Conservation (phyloP, 768 basidiomycete species). For the Lepiota brunneoincarnata region DNA sequence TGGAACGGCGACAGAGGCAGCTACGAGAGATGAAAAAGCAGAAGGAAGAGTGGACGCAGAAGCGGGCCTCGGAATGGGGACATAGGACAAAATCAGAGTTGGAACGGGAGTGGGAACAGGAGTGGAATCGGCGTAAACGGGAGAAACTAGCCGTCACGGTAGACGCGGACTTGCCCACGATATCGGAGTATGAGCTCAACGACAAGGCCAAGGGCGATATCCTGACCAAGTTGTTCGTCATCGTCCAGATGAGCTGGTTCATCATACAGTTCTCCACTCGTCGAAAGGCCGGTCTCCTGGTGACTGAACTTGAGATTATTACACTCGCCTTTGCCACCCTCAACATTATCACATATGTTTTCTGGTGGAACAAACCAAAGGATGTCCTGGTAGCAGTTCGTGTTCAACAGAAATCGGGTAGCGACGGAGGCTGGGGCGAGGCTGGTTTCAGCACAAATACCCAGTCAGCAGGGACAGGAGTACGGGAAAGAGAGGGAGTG, state of each 20-base stretch:
- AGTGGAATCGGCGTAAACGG: too few relatives aligned
- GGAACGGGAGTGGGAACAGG: too few relatives aligned
- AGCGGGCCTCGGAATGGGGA: too few relatives aligned
- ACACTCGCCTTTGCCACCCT: slow-evolving; percentile 9
- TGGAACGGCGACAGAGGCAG: too few relatives aligned
- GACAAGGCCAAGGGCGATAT: slow-evolving; percentile 14
- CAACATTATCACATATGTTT: slow-evolving; percentile 5
- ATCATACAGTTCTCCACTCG: slow-evolving; percentile 4
- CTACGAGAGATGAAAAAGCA: too few relatives aligned
- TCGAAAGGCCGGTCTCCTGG: not conserved
- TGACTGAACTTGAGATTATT: slow-evolving; percentile 9
- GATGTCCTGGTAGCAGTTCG: not conserved
- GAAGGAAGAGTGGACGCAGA: not conserved
- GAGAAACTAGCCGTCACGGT: not conserved
- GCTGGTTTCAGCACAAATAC: not conserved
- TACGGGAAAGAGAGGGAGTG: too few relatives aligned
- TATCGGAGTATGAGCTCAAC: slow-evolving; percentile 1
- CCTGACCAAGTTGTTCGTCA: slow-evolving; percentile 11
- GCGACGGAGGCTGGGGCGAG: not conserved
- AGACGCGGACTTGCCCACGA: not conserved
- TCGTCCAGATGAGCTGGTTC: slow-evolving; percentile 11
- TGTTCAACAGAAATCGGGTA: not conserved
- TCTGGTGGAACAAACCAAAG: slow-evolving; percentile 17
- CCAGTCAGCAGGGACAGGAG: not conserved
- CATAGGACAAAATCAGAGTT: too few relatives aligned